Conservation (phyloP, 2,329 filamentous ascomycete genomes). For the Diaporthe eres region DNA sequence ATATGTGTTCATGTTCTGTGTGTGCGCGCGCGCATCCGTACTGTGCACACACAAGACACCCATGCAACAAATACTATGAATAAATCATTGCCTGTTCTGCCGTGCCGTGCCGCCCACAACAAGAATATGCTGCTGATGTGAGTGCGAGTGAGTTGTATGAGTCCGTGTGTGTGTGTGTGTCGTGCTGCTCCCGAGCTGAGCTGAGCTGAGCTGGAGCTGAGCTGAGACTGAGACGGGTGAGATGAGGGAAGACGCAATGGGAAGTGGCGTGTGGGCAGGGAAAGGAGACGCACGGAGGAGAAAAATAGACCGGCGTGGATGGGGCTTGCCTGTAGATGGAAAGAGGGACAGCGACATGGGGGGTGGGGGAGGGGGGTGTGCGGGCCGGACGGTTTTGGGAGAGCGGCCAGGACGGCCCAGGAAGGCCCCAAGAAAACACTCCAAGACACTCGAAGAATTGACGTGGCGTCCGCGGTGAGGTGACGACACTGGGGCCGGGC, state of each 20-base stretch:
- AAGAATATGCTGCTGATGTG: slow-evolving; percentile 18
- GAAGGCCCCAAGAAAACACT: neutral
- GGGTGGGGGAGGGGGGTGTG: neutral
- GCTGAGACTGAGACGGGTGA: slow-evolving; percentile 29
- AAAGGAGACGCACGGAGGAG: slow-evolving; percentile 13
- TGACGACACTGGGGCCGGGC: slow-evolving; percentile 31
- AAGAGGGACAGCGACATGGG: slow-evolving; percentile 22
- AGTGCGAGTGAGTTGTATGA: neutral
- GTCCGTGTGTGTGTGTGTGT: neutral
- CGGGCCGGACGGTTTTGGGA: slow-evolving; percentile 4
- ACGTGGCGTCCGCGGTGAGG: slow-evolving; percentile 37
- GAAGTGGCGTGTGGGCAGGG: slow-evolving; percentile 16
- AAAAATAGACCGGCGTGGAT: slow-evolving; percentile 28
- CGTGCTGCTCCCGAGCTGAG: slow-evolving; percentile 1
- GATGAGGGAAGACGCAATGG: slow-evolving; percentile 26
- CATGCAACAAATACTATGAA: slow-evolving; percentile 11
- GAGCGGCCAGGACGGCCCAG: slow-evolving; percentile 1
- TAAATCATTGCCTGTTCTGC: slow-evolving; percentile 13
- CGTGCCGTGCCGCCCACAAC: slow-evolving; percentile 25
- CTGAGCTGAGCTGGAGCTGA: slow-evolving; percentile 31
- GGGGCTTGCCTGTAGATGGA: slow-evolving; percentile 27
- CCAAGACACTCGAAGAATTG: slow-evolving; percentile 35
- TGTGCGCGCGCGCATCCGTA: neutral
- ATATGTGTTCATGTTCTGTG: neutral
- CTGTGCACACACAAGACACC: slow-evolving; percentile 1